Percentiles rank a stretch among this genome's conserved stretches.
Evolutionary conservation across 2,329 filamentous ascomycete genomes (phyloP).

Genomic region (Gaeumannomyces tritici): DNA sequence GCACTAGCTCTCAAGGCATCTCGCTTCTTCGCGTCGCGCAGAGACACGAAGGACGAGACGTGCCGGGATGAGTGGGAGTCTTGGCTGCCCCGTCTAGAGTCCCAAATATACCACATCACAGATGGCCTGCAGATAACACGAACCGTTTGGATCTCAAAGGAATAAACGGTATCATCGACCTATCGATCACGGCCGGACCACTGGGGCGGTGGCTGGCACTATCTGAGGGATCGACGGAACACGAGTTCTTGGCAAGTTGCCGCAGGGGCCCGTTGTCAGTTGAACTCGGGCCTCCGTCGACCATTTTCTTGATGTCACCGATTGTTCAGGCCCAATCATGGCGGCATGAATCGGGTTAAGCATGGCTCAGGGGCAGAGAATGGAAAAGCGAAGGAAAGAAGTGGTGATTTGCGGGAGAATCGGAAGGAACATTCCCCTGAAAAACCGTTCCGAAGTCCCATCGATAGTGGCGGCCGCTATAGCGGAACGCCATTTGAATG

Average conservation of each 20-base stretch:
- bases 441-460: background rate
- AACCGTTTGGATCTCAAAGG: background rate
- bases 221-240: background rate
- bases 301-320: no score
- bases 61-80: no score
- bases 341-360: background rate
- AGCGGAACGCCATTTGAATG: background rate
- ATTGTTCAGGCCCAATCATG: background rate
- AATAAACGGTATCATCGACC: background rate
- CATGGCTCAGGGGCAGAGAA: background rate
- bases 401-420: no score
- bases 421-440: background rate
- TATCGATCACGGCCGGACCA: background rate
- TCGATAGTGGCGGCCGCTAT: background rate
- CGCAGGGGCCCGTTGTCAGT: background rate
- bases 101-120: background rate
- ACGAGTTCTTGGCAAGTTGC: background rate
- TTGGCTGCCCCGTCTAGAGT: background rate
- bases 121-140: background rate
- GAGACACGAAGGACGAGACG: background rate
- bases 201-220: background rate
- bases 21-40: background rate
- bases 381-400: background rate
- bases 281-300: background rate
- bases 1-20: no score